These are phyloP conservation scores for Tetrastigma voinierianum DNA, from an alignment of 164 flowering plant species.

Conservation along the genomic window DNA sequence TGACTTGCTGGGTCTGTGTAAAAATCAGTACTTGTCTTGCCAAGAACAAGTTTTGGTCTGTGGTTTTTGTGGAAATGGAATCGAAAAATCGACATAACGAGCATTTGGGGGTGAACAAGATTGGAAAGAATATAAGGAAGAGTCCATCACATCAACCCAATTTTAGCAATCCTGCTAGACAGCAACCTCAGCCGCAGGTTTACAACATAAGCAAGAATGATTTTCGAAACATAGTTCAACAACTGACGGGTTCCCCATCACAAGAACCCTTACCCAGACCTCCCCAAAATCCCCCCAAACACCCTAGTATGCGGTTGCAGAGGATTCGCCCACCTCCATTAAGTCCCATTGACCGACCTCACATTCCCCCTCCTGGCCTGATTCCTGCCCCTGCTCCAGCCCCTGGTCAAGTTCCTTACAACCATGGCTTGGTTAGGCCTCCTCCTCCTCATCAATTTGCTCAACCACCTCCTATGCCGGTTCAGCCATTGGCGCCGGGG, in stretches of 20 bases:
- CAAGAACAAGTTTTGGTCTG: neutral
- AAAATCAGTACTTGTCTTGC: neutral
- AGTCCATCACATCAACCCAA: constrained; percentile 89
- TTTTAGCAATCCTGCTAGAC: constrained; percentile 47
- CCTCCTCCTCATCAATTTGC: constrained; percentile 37
- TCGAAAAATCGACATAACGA: constrained; percentile 55
- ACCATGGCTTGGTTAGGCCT: constrained; percentile 39
- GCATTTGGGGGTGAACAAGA: constrained; percentile 83
- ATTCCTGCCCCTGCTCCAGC: constrained; percentile 19
- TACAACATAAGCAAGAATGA: constrained; percentile 96
- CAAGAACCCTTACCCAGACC: constrained; percentile 63
- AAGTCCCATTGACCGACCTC: constrained; percentile 55
- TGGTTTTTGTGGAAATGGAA: constrained; percentile 34
- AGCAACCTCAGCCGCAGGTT: constrained; percentile 87
- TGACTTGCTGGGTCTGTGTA: constrained; percentile 2
- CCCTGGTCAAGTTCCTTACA: constrained; percentile 30
- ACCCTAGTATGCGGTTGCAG: constrained; percentile 70
- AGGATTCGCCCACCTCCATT: constrained; percentile 87
- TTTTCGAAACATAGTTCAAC: constrained; percentile 83
- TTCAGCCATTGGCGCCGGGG: constrained; percentile 35
- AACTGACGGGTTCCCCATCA: constrained; percentile 89
- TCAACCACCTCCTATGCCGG: constrained; percentile 34
- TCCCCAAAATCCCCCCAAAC: constrained; percentile 60
- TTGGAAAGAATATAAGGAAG: constrained; percentile 86
- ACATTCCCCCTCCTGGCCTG: constrained; percentile 22